Conservation (phyloP, 495 filamentous ascomycete species). For the Tuber melanosporum region DNA sequence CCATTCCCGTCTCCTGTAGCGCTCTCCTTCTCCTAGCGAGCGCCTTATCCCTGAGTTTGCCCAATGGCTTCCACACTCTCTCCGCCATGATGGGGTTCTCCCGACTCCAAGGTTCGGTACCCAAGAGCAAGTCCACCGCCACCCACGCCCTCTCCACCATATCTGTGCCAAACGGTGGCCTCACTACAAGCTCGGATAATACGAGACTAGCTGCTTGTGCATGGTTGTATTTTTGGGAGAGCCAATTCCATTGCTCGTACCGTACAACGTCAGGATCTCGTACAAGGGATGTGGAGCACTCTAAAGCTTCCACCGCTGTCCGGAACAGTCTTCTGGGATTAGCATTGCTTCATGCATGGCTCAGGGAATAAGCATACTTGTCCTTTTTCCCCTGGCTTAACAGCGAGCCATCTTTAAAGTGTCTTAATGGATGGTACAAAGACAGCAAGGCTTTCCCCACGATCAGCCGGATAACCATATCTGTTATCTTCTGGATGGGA, state of each 20-base stretch:
- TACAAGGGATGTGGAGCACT: slow-evolving; percentile 61
- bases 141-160: slow-evolving; percentile 75
- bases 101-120: slow-evolving; percentile 48
- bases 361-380: slow-evolving; percentile 47
- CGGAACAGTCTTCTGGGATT: slow-evolving; percentile 59
- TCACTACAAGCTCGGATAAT: slow-evolving; percentile 72
- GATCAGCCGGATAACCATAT: slow-evolving; percentile 61
- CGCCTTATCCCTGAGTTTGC: slow-evolving; percentile 65
- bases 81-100: slow-evolving; percentile 49
- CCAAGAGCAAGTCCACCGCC: slow-evolving; percentile 58
- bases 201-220: slow-evolving; percentile 75
- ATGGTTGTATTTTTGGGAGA: slow-evolving; percentile 73
- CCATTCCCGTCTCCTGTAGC: slow-evolving; percentile 23
- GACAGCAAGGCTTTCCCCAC: slow-evolving; percentile 57
- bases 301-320: slow-evolving; percentile 67
- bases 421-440: slow-evolving; percentile 41
- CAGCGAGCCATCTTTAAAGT: slow-evolving; percentile 44
- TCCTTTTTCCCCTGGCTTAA: slow-evolving; percentile 47
- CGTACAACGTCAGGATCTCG: slow-evolving; percentile 55
- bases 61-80: slow-evolving; percentile 65
- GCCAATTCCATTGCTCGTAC: slow-evolving; percentile 59
- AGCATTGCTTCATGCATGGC: slow-evolving; percentile 48
- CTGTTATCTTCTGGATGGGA: slow-evolving; percentile 64
- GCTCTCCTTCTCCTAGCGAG: slow-evolving; percentile 51
- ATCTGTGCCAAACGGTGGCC: slow-evolving; percentile 52